Conservation (phyloP, 1,139 yeast species). For the Candida sp. region DNA sequence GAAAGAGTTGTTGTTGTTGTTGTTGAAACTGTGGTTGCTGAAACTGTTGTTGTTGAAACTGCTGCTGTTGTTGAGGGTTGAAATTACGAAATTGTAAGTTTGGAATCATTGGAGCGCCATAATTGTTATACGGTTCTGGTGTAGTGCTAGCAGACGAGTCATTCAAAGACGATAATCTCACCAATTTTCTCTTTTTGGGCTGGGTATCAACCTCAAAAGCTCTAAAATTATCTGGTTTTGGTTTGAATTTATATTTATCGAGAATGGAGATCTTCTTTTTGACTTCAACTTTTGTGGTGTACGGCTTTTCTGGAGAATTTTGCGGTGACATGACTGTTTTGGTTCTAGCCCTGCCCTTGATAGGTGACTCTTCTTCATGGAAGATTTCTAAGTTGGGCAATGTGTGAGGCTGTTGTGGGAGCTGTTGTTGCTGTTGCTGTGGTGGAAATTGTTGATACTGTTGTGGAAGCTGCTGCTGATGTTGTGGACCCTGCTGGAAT, state of each 20-base stretch:
- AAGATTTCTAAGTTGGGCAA: constrained; percentile 2
- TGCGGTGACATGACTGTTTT: constrained; percentile 18
- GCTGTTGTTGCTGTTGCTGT: not conserved
- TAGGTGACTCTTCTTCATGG: constrained; percentile 30
- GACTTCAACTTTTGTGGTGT: constrained; percentile 57
- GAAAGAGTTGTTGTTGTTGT: not conserved
- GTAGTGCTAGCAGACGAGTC: constrained; percentile 11
- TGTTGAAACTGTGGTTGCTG: not conserved
- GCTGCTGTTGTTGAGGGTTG: not conserved
- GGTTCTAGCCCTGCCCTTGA: constrained; percentile 28
- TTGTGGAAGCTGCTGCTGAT: not conserved
- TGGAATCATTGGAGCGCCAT: constrained; percentile 8
- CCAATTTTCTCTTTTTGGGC: constrained; percentile 33
- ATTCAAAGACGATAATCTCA: constrained; percentile 26
- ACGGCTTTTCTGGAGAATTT: constrained; percentile 13
- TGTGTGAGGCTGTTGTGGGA: not conserved
- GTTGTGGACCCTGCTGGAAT: not conserved
- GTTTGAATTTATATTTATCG: constrained; percentile 42
- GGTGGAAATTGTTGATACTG: not conserved
- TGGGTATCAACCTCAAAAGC: constrained; percentile 12
- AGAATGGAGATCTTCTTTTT: constrained; percentile 54
- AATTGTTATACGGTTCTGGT: constrained; percentile 5
- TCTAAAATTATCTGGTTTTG: constrained; percentile 24
- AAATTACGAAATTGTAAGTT: constrained; percentile 1
- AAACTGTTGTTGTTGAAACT: not conserved